phyloP scores from a whole-genome alignment of 228 moss, liverwort and hornwort genomes.

The Sphagnum magellanicum region DNA sequence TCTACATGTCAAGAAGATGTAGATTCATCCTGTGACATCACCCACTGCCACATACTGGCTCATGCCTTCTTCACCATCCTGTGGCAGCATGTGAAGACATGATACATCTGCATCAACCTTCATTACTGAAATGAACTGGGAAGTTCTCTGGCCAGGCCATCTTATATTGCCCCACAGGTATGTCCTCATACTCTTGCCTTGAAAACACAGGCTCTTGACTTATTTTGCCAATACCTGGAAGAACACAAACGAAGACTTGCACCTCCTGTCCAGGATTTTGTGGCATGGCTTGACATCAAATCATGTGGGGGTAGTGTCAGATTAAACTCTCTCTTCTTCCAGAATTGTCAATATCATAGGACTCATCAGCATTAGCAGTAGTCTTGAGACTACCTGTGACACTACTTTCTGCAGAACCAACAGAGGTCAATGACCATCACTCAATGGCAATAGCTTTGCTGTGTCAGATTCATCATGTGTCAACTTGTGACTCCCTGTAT shows the following conservation, averaged over 20 bases:
- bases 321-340: too few species aligned
- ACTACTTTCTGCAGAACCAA: background rate
- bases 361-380: background rate
- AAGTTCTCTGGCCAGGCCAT: slow-evolving; percentile 92
- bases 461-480: slow-evolving; percentile 4
- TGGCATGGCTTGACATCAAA: background rate
- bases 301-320: slow-evolving; percentile 1
- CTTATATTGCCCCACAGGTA: slow-evolving; percentile 75
- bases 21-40: slow-evolving; percentile 64
- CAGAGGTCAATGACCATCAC: too few species aligned
- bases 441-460: slow-evolving; percentile 2
- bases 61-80: slow-evolving; percentile 65
- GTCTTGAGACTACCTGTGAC: background rate
- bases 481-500: background rate
- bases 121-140: slow-evolving; percentile 84
- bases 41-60: slow-evolving; percentile 85
- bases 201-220: slow-evolving; percentile 9
- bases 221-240: slow-evolving; percentile 1
- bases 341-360: background rate
- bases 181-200: slow-evolving; percentile 20
- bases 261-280: background rate
- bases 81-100: slow-evolving; percentile 72
- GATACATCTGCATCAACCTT: slow-evolving; percentile 85
- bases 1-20: slow-evolving; percentile 72
- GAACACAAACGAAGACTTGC: slow-evolving; percentile 12